phyloP scores from a whole-genome alignment of 768 basidiomycete genomes.

The Leccinum subtestaceum region DNA sequence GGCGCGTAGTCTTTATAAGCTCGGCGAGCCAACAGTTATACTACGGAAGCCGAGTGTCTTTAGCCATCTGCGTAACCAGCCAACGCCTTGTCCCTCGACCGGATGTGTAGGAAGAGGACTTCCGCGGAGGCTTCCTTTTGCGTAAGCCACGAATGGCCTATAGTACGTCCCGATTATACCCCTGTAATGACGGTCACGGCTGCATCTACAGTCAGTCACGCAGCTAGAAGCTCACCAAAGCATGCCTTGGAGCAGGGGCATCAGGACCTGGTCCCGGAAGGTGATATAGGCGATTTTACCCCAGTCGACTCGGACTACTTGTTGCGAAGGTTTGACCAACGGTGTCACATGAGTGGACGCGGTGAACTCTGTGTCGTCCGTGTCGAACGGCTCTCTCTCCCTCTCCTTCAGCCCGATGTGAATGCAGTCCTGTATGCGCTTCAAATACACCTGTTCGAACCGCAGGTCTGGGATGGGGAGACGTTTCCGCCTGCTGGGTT shows the following conservation, averaged over 20 bases:
- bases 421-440: constrained; percentile 54
- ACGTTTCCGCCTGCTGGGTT: constrained; percentile 29
- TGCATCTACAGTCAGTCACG: not conserved
- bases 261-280: constrained; percentile 63
- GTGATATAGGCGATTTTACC: constrained; percentile 59
- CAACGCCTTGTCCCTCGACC: constrained; percentile 31
- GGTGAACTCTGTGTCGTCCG: constrained; percentile 20
- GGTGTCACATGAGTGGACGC: constrained; percentile 29
- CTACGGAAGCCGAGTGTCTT: constrained; percentile 30
- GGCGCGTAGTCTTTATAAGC: constrained; percentile 11
- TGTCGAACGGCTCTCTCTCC: constrained; percentile 26
- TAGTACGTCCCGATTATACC: constrained; percentile 33
- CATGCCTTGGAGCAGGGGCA: constrained; percentile 64
- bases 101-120: constrained; percentile 9
- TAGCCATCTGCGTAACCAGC: constrained; percentile 30
- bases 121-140: constrained; percentile 17
- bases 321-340: constrained; percentile 30
- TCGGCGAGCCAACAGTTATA: constrained; percentile 27
- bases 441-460: constrained; percentile 70
- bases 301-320: constrained; percentile 53
- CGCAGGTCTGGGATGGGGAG: constrained; percentile 74
- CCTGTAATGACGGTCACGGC: constrained; percentile 18
- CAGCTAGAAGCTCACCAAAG: constrained; percentile 49
- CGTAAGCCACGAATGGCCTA: constrained; percentile 26
- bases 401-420: constrained; percentile 40